phyloP scores from a whole-genome alignment of 176 grass and related monocot genomes.

The sorghum (Sorghum bicolor) region Sorghum_bicolor_NCBIv3 NC_012879.2:56082501-56083000 shows the following conservation, averaged over 20 bases:
- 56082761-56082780: slow-evolving; percentile 98
- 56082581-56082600: slow-evolving; percentile 1
- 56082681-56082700: slow-evolving; percentile 18
- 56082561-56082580: background rate
- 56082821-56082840: background rate
- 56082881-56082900: background rate
- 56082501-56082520: background rate
- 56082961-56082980: background rate
- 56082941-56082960: background rate
- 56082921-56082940: background rate
- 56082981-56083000: slow-evolving; percentile 91
- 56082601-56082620: slow-evolving; percentile 29
- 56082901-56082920: no score
- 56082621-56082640: background rate
- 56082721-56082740: slow-evolving; percentile 93
- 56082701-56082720: slow-evolving; percentile 76
- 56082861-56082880: background rate
- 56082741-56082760: slow-evolving; percentile 97
- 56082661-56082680: background rate
- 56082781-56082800: slow-evolving; percentile 61
- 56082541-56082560: background rate
- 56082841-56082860: background rate
- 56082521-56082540: background rate
- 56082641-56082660: background rate
- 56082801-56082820: background rate